Percentiles rank a stretch among this genome's conserved stretches.
phyloP scores from a whole-genome alignment of 1,284 basidiomycete species.

The Ceratobasidium sp. region DNA sequence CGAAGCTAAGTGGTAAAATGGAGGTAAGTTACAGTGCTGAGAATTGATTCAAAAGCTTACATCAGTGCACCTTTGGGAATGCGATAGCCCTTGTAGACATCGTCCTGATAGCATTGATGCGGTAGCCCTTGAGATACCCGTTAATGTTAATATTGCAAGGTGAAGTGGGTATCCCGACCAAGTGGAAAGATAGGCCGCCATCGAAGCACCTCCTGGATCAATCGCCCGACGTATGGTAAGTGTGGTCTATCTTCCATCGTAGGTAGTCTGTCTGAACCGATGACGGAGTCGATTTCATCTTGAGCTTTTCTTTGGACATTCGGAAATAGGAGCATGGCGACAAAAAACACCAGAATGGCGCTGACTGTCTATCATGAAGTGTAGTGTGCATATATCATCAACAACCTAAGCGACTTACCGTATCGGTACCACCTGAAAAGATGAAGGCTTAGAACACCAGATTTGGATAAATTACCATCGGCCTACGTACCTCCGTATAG shows the following conservation, averaged over 20 bases:
- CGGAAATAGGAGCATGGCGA: slow-evolving; percentile 47
- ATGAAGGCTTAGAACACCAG: not conserved
- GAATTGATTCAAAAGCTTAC: no score
- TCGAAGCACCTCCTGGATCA: not conserved
- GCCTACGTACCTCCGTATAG: not conserved
- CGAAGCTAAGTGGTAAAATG: no score
- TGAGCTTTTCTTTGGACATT: slow-evolving; percentile 8
- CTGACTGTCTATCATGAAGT: not conserved
- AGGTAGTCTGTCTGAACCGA: slow-evolving; percentile 5
- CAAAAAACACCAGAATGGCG: slow-evolving; percentile 27
- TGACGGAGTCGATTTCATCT: no score
- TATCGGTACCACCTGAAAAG: slow-evolving; percentile 6
- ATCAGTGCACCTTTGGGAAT: no score
- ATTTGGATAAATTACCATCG: no score
- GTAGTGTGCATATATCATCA: no score
- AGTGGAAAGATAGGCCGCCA: not conserved
- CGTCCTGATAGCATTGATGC: no score
- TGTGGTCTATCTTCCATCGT: not conserved
- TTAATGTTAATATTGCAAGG: no score
- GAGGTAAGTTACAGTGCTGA: no score
- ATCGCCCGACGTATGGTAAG: not conserved
- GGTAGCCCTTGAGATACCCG: no score
- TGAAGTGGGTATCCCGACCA: not conserved
- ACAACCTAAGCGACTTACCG: not conserved
- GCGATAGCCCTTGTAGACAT: no score